Percentiles rank a stretch among this genome's conserved stretches.
phyloP scores from a whole-genome alignment of 2,329 filamentous ascomycete genomes.

The Fusarium succisae region DNA sequence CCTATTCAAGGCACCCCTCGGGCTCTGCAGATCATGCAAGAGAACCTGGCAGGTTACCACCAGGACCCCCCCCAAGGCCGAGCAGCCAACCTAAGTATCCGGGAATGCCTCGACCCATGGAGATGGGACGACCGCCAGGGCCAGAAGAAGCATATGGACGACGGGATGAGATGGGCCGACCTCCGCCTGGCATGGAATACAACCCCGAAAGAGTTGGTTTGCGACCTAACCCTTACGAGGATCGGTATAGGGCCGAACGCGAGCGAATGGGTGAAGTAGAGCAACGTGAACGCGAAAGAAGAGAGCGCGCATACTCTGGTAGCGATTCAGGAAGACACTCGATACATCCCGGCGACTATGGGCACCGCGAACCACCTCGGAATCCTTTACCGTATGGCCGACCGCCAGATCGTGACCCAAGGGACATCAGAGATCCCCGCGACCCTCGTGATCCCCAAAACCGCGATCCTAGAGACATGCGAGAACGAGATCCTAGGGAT shows the following conservation, averaged over 20 bases:
- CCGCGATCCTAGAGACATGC: slow-evolving; percentile 50
- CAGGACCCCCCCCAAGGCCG: slow-evolving; percentile 58
- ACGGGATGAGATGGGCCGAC: slow-evolving; percentile 58
- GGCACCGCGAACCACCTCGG: slow-evolving; percentile 56
- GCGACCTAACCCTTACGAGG: slow-evolving; percentile 60
- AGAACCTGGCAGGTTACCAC: slow-evolving; percentile 50
- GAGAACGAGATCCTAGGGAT: slow-evolving; percentile 49
- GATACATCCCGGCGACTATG: slow-evolving; percentile 48
- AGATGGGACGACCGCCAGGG: slow-evolving; percentile 54
- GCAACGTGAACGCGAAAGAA: slow-evolving; percentile 54
- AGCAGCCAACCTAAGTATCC: slow-evolving; percentile 63
- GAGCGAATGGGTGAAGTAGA: slow-evolving; percentile 59
- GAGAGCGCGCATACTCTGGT: slow-evolving; percentile 60
- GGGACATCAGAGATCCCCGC: slow-evolving; percentile 49
- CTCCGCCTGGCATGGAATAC: slow-evolving; percentile 56
- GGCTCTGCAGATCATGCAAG: slow-evolving; percentile 56
- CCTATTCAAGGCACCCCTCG: slow-evolving; percentile 62
- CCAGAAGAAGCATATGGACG: slow-evolving; percentile 58
- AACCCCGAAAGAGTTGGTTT: slow-evolving; percentile 60
- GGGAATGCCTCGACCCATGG: slow-evolving; percentile 56
- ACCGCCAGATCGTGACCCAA: slow-evolving; percentile 54
- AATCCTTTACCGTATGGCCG: slow-evolving; percentile 58
- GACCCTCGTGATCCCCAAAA: slow-evolving; percentile 52
- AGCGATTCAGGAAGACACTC: slow-evolving; percentile 57
- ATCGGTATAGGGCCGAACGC: slow-evolving; percentile 61